These are phyloP conservation scores for Ceratobasidium sp. DNA, from an alignment of 1,284 basidiomycete genomes.

Conservation along the genomic window DNA sequence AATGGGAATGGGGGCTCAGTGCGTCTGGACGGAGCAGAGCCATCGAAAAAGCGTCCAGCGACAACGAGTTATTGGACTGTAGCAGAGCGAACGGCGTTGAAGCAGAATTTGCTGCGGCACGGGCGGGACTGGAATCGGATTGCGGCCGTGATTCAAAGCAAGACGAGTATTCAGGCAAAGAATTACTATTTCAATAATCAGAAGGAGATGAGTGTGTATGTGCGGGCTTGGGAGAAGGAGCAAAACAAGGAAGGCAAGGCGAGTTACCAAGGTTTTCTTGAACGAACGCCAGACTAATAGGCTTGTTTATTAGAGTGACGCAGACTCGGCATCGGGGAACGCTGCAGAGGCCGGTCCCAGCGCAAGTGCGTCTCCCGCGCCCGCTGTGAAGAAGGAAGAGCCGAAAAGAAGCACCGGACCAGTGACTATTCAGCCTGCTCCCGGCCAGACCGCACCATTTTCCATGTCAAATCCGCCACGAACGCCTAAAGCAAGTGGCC, in stretches of 20 bases:
- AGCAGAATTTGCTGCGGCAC: constrained; percentile 70
- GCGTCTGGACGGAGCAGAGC: constrained; percentile 36
- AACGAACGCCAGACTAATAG: neutral
- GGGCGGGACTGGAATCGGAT: constrained; percentile 82
- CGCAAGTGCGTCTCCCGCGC: constrained; percentile 7
- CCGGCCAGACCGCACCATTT: neutral
- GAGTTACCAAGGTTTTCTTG: constrained; percentile 3
- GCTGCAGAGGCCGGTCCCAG: neutral
- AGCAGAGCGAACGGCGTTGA: constrained; percentile 64
- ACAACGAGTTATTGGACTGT: constrained; percentile 62
- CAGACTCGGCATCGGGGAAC: neutral
- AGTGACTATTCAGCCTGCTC: constrained; percentile 37
- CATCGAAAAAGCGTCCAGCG: constrained; percentile 49
- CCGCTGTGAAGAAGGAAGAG: constrained; percentile 13
- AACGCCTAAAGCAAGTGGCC: constrained; percentile 17
- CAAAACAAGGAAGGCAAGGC: constrained; percentile 34
- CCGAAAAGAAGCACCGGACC: constrained; percentile 9
- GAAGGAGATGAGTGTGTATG: constrained; percentile 60
- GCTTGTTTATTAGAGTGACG: constrained; percentile 9
- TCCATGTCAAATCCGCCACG: neutral
- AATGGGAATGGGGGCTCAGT: constrained; percentile 33
- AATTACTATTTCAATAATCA: constrained; percentile 69
- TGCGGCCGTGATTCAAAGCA: constrained; percentile 76
- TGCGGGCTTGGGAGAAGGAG: constrained; percentile 50
- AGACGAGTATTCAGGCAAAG: constrained; percentile 81